Conservation (phyloP, 768 basidiomycete genomes). For the Boletus rufocinnamomeus region DNA sequence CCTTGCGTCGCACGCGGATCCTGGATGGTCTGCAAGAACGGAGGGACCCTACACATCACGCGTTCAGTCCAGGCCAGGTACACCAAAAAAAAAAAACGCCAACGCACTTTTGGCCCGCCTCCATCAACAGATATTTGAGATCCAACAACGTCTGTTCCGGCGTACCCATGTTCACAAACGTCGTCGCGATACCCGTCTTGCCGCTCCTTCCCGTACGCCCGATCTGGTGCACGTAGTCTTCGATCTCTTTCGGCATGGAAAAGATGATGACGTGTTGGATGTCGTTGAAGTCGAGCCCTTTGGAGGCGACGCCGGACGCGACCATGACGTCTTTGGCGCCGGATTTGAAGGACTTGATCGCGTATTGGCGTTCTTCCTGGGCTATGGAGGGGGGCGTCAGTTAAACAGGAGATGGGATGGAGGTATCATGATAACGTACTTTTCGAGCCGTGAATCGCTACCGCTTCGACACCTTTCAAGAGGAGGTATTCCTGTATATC, state of each 20-base stretch:
- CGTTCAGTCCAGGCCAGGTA: neutral
- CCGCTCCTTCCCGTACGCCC: slow-evolving; percentile 97
- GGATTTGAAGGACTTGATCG: slow-evolving; percentile 96
- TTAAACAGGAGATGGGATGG: neutral
- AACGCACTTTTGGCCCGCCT: slow-evolving; percentile 96
- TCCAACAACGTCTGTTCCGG: slow-evolving; percentile 95
- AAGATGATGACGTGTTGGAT: slow-evolving; percentile 99
- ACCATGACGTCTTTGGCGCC: slow-evolving; percentile 99
- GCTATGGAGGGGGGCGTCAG: slow-evolving; percentile 46
- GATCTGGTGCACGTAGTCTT: slow-evolving; percentile 99
- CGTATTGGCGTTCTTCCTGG: slow-evolving; percentile 98
- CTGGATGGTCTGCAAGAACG: slow-evolving; percentile 86
- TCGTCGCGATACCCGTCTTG: slow-evolving; percentile 98
- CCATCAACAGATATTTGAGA: slow-evolving; percentile 94
- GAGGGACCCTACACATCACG: slow-evolving; percentile 69
- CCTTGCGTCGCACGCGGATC: slow-evolving; percentile 85
- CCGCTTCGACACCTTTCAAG: slow-evolving; percentile 96
- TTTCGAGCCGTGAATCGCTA: slow-evolving; percentile 98
- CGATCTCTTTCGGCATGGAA: slow-evolving; percentile 99
- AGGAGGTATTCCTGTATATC: slow-evolving; percentile 98
- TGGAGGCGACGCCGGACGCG: slow-evolving; percentile 95
- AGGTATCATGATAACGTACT: slow-evolving; percentile 47
- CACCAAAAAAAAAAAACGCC: neutral
- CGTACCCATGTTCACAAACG: slow-evolving; percentile 98
- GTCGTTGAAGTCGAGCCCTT: slow-evolving; percentile 98